Conservation (phyloP, 305 asterid species). For the Fraxinus sp. region DNA sequence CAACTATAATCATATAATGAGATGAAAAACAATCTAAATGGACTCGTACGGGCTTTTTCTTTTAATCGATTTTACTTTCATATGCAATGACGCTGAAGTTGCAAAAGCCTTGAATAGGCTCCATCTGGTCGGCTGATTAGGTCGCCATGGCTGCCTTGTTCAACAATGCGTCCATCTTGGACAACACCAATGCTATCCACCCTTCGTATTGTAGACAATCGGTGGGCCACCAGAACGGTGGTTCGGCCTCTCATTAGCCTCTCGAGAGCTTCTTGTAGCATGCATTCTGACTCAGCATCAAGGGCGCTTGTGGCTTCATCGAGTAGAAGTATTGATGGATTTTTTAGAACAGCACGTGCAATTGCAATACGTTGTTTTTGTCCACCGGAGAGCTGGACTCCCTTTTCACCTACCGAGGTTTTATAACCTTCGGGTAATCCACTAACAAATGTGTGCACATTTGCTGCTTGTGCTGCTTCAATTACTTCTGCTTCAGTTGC, state of each 20-base stretch:
- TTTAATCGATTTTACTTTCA: slow-evolving; percentile 30
- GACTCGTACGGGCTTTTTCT: slow-evolving; percentile 22
- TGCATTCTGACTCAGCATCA: slow-evolving; percentile 91
- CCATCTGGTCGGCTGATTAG: slow-evolving; percentile 78
- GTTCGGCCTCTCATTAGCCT: slow-evolving; percentile 93
- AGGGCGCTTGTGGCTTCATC: slow-evolving; percentile 98
- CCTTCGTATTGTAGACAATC: slow-evolving; percentile 80
- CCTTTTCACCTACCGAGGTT: slow-evolving; percentile 84
- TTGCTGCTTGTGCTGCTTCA: slow-evolving; percentile 85
- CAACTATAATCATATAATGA: slow-evolving; percentile 32
- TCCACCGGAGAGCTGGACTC: slow-evolving; percentile 92
- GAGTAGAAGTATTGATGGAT: slow-evolving; percentile 75
- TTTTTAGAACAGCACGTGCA: slow-evolving; percentile 86
- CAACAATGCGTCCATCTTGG: slow-evolving; percentile 87
- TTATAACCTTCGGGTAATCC: slow-evolving; percentile 86
- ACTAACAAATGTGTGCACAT: slow-evolving; percentile 77
- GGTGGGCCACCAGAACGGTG: slow-evolving; percentile 88
- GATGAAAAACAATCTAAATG: slow-evolving; percentile 23
- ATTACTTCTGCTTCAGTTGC: slow-evolving; percentile 81
- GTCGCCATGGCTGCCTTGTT: slow-evolving; percentile 87
- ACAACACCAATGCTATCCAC: slow-evolving; percentile 84
- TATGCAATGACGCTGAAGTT: slow-evolving; percentile 75
- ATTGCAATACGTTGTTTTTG: slow-evolving; percentile 93
- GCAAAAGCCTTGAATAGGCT: slow-evolving; percentile 81
- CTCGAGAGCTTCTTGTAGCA: slow-evolving; percentile 88